Percentiles rank a stretch among this genome's conserved stretches.
Evolutionary conservation across 1,139 yeast genomes (phyloP).

Genomic region (Hyphopichia burtonii): DNA sequence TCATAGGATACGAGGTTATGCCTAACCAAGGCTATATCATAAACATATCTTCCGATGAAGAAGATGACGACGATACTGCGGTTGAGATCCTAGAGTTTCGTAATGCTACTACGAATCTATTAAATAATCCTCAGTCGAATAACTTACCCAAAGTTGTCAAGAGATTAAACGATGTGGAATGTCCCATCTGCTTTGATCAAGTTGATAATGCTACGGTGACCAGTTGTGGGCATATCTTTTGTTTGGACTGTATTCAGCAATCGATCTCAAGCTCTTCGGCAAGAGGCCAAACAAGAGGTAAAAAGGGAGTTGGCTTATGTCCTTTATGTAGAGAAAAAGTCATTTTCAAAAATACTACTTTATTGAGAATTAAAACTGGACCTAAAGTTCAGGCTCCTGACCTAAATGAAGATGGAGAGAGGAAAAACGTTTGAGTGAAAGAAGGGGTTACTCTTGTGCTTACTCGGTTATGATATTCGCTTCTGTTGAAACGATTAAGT

Average conservation of each 20-base stretch:
- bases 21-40: constrained; percentile 15
- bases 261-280: constrained; percentile 44
- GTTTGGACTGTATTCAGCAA: constrained; percentile 45
- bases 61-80: constrained; percentile 35
- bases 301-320: constrained; percentile 42
- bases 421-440: background rate
- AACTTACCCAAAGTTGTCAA: constrained; percentile 25
- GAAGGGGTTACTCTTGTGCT: no score
- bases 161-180: constrained; percentile 36
- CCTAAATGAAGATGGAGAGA: background rate
- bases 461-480: no score
- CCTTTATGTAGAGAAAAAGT: constrained; percentile 46
- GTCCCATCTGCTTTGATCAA: constrained; percentile 50
- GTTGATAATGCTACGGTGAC: constrained; percentile 41
- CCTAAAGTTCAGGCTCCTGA: constrained; percentile 13
- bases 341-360: constrained; percentile 38
- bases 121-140: constrained; percentile 29
- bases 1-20: no score
- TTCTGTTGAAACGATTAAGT: no score
- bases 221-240: constrained; percentile 47
- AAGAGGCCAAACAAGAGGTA: constrained; percentile 37
- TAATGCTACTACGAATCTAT: constrained; percentile 33
- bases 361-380: constrained; percentile 32
- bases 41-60: constrained; percentile 20
- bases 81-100: constrained; percentile 40